Base-by-base conservation (phyloP, 1,284 basidiomycete genomes). In the Pyrrhoderma lamaoense region DNA sequence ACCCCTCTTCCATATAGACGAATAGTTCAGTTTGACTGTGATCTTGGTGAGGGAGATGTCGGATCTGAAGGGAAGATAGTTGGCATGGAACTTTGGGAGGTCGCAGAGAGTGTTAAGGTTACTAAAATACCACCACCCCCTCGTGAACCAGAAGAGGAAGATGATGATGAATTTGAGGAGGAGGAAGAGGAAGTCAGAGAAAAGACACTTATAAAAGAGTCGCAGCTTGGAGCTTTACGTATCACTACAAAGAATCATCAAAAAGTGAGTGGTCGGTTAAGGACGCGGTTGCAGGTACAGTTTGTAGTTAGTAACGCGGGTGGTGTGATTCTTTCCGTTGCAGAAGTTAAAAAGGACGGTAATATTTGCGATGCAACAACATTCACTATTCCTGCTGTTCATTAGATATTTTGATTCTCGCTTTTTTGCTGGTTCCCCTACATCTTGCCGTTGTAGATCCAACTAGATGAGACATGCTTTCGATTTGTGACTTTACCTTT, bases 21-120 rank as follows among this genome's bases (percentile, higher is more conserved):
- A 47, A 74, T 75, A 3, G 74, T 89, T 45, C 73, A 79, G 14
- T 73, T 96, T 59, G 80, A 85, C n/a, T 80, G 88, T 22, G 74
- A 76, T 34, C 67, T 82, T 4, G 72, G 75, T n/a, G 76, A 74
- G 36, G 66, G 65, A 40, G 70, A 68, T 35, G 65, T 65, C 39
- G 70, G 68, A 49, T 73, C 64, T 4, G 44, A 27, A 7, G 45
- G 64, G 47, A 74, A 72, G 57, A 70, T 68, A 54, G 70, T 92
- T 44, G 82, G 79, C 13, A 76, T 95, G 56, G 90, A 94, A 67
- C 70, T 98, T 39, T 93, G 89, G 83, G 90, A 98, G 67, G 89
- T 87, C 42, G 80, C 82, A 57, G 85, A 92, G 60, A 79, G 78
- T 11, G 76, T 97, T 62, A 83, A 86, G 61, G 71, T 90, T 18